phyloP scores from a whole-genome alignment of 2,329 filamentous ascomycete species.

The Niveomyces coronatus region DNA sequence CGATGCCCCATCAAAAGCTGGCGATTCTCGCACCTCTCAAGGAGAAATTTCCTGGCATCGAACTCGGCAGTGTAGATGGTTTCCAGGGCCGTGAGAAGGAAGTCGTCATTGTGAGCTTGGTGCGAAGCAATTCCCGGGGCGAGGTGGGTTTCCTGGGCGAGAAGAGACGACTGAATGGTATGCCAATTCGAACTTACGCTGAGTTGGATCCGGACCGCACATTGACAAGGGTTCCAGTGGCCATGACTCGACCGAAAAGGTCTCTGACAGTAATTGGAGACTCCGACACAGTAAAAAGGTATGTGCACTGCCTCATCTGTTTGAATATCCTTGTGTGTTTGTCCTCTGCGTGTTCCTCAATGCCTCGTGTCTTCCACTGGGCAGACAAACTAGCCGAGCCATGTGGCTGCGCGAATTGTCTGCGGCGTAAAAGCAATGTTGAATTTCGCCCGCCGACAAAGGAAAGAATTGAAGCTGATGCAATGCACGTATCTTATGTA shows the following conservation, averaged over 20 bases:
- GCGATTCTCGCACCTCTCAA: slow-evolving; percentile 71
- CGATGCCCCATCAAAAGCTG: slow-evolving; percentile 38
- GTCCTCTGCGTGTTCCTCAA: not conserved
- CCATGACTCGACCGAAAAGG: slow-evolving; percentile 90
- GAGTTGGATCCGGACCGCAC: not conserved
- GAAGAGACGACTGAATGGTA: slow-evolving; percentile 86
- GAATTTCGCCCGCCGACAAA: slow-evolving; percentile 11
- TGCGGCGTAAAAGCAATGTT: slow-evolving; percentile 12
- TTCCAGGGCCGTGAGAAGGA: slow-evolving; percentile 98
- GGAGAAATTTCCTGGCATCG: slow-evolving; percentile 71
- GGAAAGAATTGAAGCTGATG: not conserved
- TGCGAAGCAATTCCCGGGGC: slow-evolving; percentile 75
- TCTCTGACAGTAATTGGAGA: slow-evolving; percentile 88
- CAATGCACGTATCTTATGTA: not conserved
- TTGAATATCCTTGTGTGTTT: not conserved
- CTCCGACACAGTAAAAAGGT: slow-evolving; percentile 85
- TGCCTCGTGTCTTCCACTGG: not conserved
- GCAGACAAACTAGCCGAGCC: not conserved
- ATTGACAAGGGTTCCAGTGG: slow-evolving; percentile 50
- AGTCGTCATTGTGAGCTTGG: slow-evolving; percentile 85
- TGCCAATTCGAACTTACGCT: slow-evolving; percentile 21
- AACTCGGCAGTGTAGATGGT: slow-evolving; percentile 93
- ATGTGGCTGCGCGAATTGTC: not conserved
- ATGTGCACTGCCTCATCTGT: slow-evolving; percentile 31
- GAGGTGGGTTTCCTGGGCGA: slow-evolving; percentile 92